Percentiles rank a stretch among this genome's conserved stretches.
Evolutionary conservation across 2,329 filamentous ascomycete species (phyloP).

Genomic region (Aureobasidium musti): DNA sequence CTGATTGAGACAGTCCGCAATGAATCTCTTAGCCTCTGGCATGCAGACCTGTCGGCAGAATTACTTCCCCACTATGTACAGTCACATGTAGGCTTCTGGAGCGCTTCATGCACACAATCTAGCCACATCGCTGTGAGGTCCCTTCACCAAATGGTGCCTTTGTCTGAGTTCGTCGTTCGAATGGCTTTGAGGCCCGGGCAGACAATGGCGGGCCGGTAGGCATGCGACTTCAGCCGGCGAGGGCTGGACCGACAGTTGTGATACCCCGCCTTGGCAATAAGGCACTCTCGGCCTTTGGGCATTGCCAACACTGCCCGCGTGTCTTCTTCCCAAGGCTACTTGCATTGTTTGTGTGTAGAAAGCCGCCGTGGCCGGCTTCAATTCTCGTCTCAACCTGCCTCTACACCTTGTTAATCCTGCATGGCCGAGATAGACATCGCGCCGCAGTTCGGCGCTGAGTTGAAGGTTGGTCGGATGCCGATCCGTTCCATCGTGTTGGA

Average conservation of each 20-base stretch:
- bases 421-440: constrained; percentile 83
- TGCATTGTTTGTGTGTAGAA: constrained; percentile 17
- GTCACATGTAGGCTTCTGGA: background rate
- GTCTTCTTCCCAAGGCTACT: background rate
- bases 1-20: background rate
- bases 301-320: constrained; percentile 18
- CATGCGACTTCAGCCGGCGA: constrained; percentile 21
- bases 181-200: background rate
- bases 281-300: constrained; percentile 1
- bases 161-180: background rate
- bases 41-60: background rate
- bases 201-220: background rate
- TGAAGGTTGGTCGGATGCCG: constrained; percentile 67
- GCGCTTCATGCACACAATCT: too few relatives aligned
- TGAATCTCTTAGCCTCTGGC: background rate
- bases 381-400: constrained; percentile 1
- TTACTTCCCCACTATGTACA: background rate
- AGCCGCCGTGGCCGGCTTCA: constrained; percentile 5
- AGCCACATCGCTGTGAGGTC: too few relatives aligned
- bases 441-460: constrained; percentile 87
- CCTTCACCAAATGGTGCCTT: too few relatives aligned
- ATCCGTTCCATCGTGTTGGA: background rate
- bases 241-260: background rate
- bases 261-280: constrained; percentile 26
- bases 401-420: background rate